Evolutionary conservation across 2,329 filamentous ascomycete species (phyloP), one percentile per base, ranked within the genome.

Genomic region (Verticillium klebahnii): DNA sequence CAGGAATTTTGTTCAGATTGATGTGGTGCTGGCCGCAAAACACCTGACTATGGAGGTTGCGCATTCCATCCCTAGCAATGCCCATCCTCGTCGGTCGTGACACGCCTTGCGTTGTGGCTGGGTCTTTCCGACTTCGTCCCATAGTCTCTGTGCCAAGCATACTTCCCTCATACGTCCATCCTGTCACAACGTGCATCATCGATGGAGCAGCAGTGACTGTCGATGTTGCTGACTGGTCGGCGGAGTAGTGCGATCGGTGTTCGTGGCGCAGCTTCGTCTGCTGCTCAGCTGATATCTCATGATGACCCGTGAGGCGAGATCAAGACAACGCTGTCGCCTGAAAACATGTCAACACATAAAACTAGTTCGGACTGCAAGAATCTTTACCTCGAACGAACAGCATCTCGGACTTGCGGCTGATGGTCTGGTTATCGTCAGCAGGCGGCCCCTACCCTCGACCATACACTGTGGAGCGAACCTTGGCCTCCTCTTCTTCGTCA

Each of bases 341-440:
- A 66, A 54, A 31, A 57, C 23, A 45, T 60, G 65, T 76, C 58
- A 75, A 70, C 34, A 5, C 17, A 23, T 15, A 39, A 17, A 14
- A 2, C 3, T 8, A 8, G 11, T 23, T n/a, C 4, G 3, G 6
- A 5, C 5, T 50, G 8, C 45, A 50, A 17, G 8, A 12, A 31
- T 2, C 84, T n/a, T 65, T 79, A 94, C 93, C 94, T 91, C 95
- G 84, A 62, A 99, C 94, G 75, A 99, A 99, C 23, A 99, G 80
- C 95, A 99, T 99, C 75, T 98, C 95, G 54, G 93, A 96, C 76
- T 97, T 96, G 78, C 96, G 96, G 80, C 94, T 96, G 65, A 95
- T 87, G 15, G 93, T 97, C 91, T 96, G 66, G 5, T 4, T 6
- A 34, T 60, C 37, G 57, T 56, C 5, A 50, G 50, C 54, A 52